Base-by-base conservation (phyloP, 2,329 filamentous ascomycete genomes). In the Beauveria sp. region DNA sequence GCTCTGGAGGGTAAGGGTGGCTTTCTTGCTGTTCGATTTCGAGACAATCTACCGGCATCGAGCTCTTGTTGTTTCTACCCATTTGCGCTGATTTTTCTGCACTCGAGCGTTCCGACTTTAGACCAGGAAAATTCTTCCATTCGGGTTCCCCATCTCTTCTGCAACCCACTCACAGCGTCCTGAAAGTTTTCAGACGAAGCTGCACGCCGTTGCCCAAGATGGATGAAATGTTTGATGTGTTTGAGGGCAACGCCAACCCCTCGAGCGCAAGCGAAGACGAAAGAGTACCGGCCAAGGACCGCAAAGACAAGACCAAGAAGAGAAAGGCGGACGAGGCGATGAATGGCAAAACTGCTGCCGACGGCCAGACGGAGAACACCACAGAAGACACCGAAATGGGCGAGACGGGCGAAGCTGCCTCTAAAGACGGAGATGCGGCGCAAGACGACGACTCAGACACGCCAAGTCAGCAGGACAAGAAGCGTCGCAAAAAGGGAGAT, bases 151-250 rank as follows among this genome's bases (percentile, higher is more conserved):
- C 37, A 34, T 28, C 40, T 59, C 46, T 59, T 53, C 37, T 26
- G 22, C 6, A 56, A 16, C 40, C 7, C 48, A 34, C 18, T 28
- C 56, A 52, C 24, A 10, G 4, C 6, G n/a, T 22, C 12, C 22
- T 43, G 34, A 47, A 28, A 51, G 10, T 47, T 37, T 43, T 51
- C 55, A 10, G 10, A 34, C 16, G 55, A 61, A 61, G 51, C 41
- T 41, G 20, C 22, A 43, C 22, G 50, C 14, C 26, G 4, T 28
- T 61, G 53, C 53, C 58, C 67, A 69, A 63, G 52, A 91, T 90
- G 87, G 88, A 92, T 75, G 89, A 92, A 64, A 81, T 94, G 67
- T 94, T 94, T 69, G 86, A 90, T 68, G 89, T 92, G 61, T 93
- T 94, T 70, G 87, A 92, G 65, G 86, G 89, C 69, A 80, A 82